Evolutionary conservation across 768 basidiomycete species (phyloP), one percentile per base, ranked within the genome.

Genomic region (Agaricus sinodeliciosus): DNA sequence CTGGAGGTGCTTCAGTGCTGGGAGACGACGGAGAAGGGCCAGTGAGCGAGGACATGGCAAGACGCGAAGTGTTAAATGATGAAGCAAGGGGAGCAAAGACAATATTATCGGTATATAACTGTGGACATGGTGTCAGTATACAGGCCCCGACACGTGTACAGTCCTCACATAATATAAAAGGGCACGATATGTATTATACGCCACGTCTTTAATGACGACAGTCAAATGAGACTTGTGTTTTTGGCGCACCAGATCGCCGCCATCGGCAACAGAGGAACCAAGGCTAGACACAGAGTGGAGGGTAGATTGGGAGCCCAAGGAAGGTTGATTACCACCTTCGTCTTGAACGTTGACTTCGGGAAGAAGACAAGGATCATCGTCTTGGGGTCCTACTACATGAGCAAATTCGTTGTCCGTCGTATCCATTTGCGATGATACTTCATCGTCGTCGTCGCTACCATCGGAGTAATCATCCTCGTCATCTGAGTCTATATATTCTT

Each of bases 51-150:
- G 51, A 34, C 31, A 47, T 53, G 28, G 64, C 59, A 12, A 59
- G 59, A 36, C 62, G 69, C 34, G 49, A 55, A 13, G 66, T 60
- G 57, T 65, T 54, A 52, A 87, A 86, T 28, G 81, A 78, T 5
- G 92, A 94, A 0, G 89, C 81, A 15, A 94, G 70, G 0, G 91
- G 91, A 0, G 92, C 88, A 58, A 94, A 94, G 26, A 84, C 76
- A 57, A 94, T 87, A 25, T 76, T 77, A 60, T 92, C 89, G 13
- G 91, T 94, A 64, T 94, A 94, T 22, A 94, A 71, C 90, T 91
- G 58, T n/a, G 3, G 31, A 31, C 8, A 8, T 36, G 47, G 28
- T 3, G 27, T 43, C 34, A 42, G 15, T 31, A 11, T 26, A 31
- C 36, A 31, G 9, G 4, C 15, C 11, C 37, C 37, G 34, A 5